phyloP scores from a whole-genome alignment of 2,329 filamentous ascomycete species.

The Tolypocladium ophioglossoides region DNA sequence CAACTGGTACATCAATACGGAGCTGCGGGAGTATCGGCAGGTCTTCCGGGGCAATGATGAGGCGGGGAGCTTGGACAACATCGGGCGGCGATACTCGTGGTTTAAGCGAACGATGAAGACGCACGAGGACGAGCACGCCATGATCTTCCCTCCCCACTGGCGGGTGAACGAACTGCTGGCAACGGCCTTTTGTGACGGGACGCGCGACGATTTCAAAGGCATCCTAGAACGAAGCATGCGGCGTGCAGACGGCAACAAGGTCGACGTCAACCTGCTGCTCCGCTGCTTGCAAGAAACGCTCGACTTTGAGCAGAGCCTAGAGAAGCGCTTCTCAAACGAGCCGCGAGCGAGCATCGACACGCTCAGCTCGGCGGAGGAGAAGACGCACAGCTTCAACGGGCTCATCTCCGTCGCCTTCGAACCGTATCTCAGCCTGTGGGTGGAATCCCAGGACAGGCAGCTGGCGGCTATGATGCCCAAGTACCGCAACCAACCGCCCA shows the following conservation, averaged over 20 bases:
- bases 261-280: slow-evolving; percentile 83
- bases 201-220: slow-evolving; percentile 86
- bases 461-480: slow-evolving; percentile 74
- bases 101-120: slow-evolving; percentile 92
- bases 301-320: slow-evolving; percentile 89
- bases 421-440: slow-evolving; percentile 93
- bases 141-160: slow-evolving; percentile 82
- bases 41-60: slow-evolving; percentile 96
- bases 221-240: slow-evolving; percentile 85
- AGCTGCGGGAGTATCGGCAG: slow-evolving; percentile 88
- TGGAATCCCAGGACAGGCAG: slow-evolving; percentile 89
- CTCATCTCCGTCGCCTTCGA: slow-evolving; percentile 95
- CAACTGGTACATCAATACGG: slow-evolving; percentile 97
- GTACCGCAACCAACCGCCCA: slow-evolving; percentile 73
- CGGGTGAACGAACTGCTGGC: slow-evolving; percentile 82
- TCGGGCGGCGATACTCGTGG: slow-evolving; percentile 89
- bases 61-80: slow-evolving; percentile 92
- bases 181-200: slow-evolving; percentile 90
- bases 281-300: slow-evolving; percentile 90
- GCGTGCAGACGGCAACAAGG: slow-evolving; percentile 60
- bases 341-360: slow-evolving; percentile 82
- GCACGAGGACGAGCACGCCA: slow-evolving; percentile 85
- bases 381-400: slow-evolving; percentile 69
- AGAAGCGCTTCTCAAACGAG: slow-evolving; percentile 67
- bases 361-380: slow-evolving; percentile 67